A percentile compares a stretch with the other conserved stretches of the same genome.
Conservation (phyloP, 495 filamentous ascomycete genomes). For the Tricharina praecox region DNA sequence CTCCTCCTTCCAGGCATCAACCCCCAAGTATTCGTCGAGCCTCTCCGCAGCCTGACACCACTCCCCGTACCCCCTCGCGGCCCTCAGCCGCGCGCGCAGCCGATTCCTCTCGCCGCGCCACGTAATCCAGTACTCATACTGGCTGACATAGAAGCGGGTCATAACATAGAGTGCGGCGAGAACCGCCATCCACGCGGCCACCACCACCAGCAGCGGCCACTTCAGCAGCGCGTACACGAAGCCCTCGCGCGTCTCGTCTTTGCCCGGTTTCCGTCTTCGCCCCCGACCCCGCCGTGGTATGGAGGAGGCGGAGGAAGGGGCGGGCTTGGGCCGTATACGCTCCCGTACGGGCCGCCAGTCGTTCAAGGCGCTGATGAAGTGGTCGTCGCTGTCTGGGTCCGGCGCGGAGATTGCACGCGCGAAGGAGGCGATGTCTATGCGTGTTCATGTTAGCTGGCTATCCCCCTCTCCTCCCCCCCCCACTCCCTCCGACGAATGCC, state of each 20-base stretch:
- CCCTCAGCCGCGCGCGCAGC: constrained; percentile 50
- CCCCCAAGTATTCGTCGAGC: constrained; percentile 68
- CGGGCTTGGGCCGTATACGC: constrained; percentile 33
- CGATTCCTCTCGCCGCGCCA: constrained; percentile 57
- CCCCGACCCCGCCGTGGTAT: constrained; percentile 30
- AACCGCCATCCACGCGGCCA: constrained; percentile 61
- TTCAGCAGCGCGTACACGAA: constrained; percentile 75
- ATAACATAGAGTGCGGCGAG: constrained; percentile 49
- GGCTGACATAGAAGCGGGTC: constrained; percentile 73
- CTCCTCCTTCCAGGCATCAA: constrained; percentile 65
- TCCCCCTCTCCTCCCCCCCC: no score
- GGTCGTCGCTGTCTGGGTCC: constrained; percentile 31
- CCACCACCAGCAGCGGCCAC: constrained; percentile 71
- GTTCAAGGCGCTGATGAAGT: constrained; percentile 57
- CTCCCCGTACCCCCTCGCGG: constrained; percentile 55
- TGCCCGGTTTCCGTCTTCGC: constrained; percentile 32
- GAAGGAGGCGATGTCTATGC: constrained; percentile 38
- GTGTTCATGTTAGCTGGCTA: no score
- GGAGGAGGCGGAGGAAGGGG: no score
- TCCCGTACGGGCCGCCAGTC: constrained; percentile 72
- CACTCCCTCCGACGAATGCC: no score
- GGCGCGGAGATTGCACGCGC: constrained; percentile 40
- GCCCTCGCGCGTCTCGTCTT: constrained; percentile 87
- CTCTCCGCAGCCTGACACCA: constrained; percentile 64
- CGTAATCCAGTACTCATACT: constrained; percentile 64